Evolutionary conservation across 805 yeast genomes (phyloP).

Genomic region (Cyberlindnera bimundalis): DNA sequence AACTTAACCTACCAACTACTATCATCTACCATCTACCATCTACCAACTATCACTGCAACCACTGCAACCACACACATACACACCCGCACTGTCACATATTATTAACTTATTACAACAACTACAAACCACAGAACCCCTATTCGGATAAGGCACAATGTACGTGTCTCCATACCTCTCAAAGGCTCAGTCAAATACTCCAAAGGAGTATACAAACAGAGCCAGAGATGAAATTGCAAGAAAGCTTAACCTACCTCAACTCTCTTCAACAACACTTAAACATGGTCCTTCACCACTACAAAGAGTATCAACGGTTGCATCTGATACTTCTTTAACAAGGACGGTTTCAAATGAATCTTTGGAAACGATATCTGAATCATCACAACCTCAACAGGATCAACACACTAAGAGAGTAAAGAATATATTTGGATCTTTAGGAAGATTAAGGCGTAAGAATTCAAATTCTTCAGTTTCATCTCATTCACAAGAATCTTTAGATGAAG

Average conservation of each 20-base stretch:
- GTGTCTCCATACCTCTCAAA: constrained; percentile 22
- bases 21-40: too few relatives aligned
- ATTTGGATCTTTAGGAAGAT: constrained; percentile 14
- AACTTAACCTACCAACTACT: too few relatives aligned
- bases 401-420: constrained; percentile 11
- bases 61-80: background rate
- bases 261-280: constrained; percentile 21
- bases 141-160: constrained; percentile 18
- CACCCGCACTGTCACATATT: too few relatives aligned
- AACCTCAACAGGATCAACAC: constrained; percentile 1
- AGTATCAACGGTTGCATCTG: constrained; percentile 25
- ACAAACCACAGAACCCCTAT: too few relatives aligned
- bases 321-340: constrained; percentile 22
- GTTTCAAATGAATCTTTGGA: constrained; percentile 23
- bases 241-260: constrained; percentile 16
- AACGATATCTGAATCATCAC: constrained; percentile 12
- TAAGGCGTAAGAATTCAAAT: constrained; percentile 16
- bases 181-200: constrained; percentile 26
- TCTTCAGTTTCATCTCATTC: constrained; percentile 6
- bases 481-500: constrained; percentile 9
- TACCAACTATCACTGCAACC: background rate
- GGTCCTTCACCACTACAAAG: constrained; percentile 30
- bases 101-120: background rate
- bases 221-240: constrained; percentile 29
- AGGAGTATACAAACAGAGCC: constrained; percentile 30